A percentile compares a stretch with the other conserved stretches of the same genome.
Evolutionary conservation across 129 eudicot genomes (phyloP).

Genomic region (Glebionis coronaria): DNA sequence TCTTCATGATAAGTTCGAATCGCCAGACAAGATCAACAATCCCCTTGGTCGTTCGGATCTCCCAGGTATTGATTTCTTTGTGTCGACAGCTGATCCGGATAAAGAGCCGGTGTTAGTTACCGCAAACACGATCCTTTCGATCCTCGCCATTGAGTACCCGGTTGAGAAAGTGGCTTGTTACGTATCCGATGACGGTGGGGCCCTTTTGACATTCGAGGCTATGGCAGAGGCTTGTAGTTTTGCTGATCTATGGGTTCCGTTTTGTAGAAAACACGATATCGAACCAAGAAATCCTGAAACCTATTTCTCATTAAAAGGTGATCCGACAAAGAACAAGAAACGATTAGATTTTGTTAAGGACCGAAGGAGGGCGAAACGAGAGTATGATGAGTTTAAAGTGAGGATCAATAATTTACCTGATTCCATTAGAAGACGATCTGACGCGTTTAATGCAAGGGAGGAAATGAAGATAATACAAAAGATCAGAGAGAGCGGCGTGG

Average conservation of each 20-base stretch:
- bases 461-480: slow-evolving; percentile 75
- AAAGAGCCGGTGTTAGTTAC: slow-evolving; percentile 69
- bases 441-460: slow-evolving; percentile 39
- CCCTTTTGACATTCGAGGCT: slow-evolving; percentile 82
- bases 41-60: slow-evolving; percentile 83
- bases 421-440: slow-evolving; percentile 7
- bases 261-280: slow-evolving; percentile 32
- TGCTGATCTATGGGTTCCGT: slow-evolving; percentile 67
- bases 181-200: slow-evolving; percentile 88
- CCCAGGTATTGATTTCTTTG: slow-evolving; percentile 78
- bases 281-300: slow-evolving; percentile 58
- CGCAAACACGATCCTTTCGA: slow-evolving; percentile 84
- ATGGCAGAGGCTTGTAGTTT: slow-evolving; percentile 95
- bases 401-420: slow-evolving; percentile 5
- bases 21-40: slow-evolving; percentile 50
- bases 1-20: slow-evolving; percentile 68
- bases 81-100: slow-evolving; percentile 86
- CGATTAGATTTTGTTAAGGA: slow-evolving; percentile 74
- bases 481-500: slow-evolving; percentile 64
- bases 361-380: slow-evolving; percentile 63
- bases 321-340: slow-evolving; percentile 68
- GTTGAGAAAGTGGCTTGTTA: slow-evolving; percentile 84
- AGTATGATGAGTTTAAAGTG: slow-evolving; percentile 68
- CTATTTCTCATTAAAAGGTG: slow-evolving; percentile 67
- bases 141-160: slow-evolving; percentile 68